These are phyloP conservation scores for Dactylellina parvicollis DNA, from an alignment of 2,329 filamentous ascomycete species.

Conservation along the genomic window DNA sequence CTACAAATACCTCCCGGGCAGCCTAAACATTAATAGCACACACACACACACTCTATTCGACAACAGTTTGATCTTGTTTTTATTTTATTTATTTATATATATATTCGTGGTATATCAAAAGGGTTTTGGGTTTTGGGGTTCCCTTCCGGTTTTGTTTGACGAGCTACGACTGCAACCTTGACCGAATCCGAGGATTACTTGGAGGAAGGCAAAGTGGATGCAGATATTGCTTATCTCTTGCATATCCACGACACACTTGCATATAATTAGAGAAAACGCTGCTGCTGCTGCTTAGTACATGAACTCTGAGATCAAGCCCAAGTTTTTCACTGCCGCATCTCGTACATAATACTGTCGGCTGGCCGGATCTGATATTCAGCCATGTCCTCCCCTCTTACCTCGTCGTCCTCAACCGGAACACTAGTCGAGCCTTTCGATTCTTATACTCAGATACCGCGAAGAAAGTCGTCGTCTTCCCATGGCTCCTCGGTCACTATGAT, in stretches of 20 bases:
- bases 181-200: conserved; percentile 51
- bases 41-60: conserved; percentile 31
- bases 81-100: conserved; percentile 12
- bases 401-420: conserved; percentile 52
- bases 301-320: conserved; percentile 45
- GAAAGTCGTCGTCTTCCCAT: conserved; percentile 53
- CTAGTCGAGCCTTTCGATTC: conserved; percentile 51
- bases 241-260: conserved; percentile 53
- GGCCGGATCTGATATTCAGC: conserved; percentile 23
- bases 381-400: conserved; percentile 53
- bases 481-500: conserved; percentile 54
- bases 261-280: conserved; percentile 32
- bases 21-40: conserved; percentile 32
- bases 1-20: conserved; percentile 42
- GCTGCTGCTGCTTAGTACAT: conserved; percentile 20
- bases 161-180: conserved; percentile 36
- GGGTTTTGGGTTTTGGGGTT: conserved; percentile 30
- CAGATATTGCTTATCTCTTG: conserved; percentile 53
- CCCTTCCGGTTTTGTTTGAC: conserved; percentile 38
- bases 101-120: neutral
- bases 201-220: conserved; percentile 51
- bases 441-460: conserved; percentile 37
- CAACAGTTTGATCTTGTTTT: conserved; percentile 4
- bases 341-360: conserved; percentile 41
- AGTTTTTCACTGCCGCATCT: conserved; percentile 30